A percentile compares a stretch with the other conserved stretches of the same genome.
Evolutionary conservation across 768 basidiomycete genomes (phyloP).

Genomic region (Mycena amicta): DNA sequence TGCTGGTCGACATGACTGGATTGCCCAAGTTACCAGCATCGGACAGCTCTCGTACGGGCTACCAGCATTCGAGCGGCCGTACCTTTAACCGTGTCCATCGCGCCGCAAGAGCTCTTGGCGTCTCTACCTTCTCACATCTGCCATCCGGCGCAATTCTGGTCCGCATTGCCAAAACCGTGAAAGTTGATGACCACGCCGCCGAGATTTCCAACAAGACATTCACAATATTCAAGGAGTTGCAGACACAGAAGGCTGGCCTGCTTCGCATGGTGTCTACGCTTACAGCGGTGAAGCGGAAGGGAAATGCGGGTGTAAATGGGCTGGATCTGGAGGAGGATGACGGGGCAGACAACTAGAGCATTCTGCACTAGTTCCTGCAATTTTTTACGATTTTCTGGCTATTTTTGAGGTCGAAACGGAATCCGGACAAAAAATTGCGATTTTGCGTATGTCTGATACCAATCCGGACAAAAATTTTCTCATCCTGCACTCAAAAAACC

Average conservation of each 20-base stretch:
- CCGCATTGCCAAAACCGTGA: not conserved
- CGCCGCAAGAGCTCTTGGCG: not conserved
- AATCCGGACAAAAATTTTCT: not conserved
- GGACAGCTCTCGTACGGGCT: conserved; percentile 5
- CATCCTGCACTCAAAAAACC: not conserved
- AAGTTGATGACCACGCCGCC: not conserved
- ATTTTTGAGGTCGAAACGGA: not conserved
- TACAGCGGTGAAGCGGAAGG: conserved; percentile 7
- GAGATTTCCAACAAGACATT: not conserved
- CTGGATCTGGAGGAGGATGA: conserved; percentile 5
- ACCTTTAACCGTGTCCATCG: conserved; percentile 1
- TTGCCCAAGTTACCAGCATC: not conserved
- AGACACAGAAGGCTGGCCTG: not conserved
- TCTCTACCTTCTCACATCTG: conserved; percentile 7
- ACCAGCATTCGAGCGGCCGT: not conserved
- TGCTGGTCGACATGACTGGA: conserved; percentile 3
- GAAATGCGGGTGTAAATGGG: not conserved
- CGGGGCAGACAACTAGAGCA: conserved; percentile 1
- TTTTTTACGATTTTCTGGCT: not conserved
- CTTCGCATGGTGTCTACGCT: not conserved
- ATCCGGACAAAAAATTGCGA: not conserved
- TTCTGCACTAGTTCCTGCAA: not conserved
- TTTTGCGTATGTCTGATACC: not conserved
- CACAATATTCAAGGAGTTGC: not conserved
- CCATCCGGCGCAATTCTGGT: conserved; percentile 2